Conservation (phyloP, 495 filamentous ascomycete genomes). For the Delitschia confertaspora region DNA sequence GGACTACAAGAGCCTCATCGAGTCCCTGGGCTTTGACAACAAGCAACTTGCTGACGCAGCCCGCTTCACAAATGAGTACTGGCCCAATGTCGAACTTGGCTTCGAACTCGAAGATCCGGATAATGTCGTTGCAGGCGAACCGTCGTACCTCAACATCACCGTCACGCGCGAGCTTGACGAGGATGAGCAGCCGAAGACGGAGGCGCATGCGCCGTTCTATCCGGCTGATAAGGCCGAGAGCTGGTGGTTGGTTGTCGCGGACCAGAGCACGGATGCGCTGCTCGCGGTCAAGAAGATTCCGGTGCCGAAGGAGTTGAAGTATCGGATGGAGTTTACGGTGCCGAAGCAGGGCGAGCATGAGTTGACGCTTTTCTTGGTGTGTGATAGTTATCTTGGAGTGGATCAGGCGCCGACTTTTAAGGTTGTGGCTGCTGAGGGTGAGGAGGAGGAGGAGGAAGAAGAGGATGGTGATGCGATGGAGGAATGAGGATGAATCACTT, state of each 20-base stretch:
- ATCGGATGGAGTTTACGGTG: conserved; percentile 79
- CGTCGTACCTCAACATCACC: conserved; percentile 75
- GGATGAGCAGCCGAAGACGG: conserved; percentile 64
- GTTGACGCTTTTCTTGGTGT: conserved; percentile 88
- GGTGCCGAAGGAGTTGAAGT: conserved; percentile 65
- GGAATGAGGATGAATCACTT: conserved; percentile 2
- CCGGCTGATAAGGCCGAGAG: conserved; percentile 90
- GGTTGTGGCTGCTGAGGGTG: conserved; percentile 77
- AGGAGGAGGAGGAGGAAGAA: conserved; percentile 88
- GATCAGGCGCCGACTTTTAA: conserved; percentile 90
- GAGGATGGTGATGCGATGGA: conserved; percentile 62
- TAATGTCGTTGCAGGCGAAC: conserved; percentile 65
- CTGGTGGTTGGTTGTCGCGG: conserved; percentile 91
- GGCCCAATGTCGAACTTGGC: conserved; percentile 84
- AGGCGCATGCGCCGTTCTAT: conserved; percentile 94
- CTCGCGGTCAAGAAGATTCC: conserved; percentile 93
- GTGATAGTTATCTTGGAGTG: conserved; percentile 94
- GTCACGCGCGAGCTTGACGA: conserved; percentile 75
- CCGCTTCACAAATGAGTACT: conserved; percentile 91
- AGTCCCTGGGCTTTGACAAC: conserved; percentile 68
- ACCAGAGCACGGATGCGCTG: conserved; percentile 73
- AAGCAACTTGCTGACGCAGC: conserved; percentile 81
- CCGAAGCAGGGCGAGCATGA: conserved; percentile 78
- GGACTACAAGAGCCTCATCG: conserved; percentile 64
- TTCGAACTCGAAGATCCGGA: conserved; percentile 79